phyloP scores from a whole-genome alignment of 2,329 filamentous ascomycete species.

The Apiospora kogelbergensis region DNA sequence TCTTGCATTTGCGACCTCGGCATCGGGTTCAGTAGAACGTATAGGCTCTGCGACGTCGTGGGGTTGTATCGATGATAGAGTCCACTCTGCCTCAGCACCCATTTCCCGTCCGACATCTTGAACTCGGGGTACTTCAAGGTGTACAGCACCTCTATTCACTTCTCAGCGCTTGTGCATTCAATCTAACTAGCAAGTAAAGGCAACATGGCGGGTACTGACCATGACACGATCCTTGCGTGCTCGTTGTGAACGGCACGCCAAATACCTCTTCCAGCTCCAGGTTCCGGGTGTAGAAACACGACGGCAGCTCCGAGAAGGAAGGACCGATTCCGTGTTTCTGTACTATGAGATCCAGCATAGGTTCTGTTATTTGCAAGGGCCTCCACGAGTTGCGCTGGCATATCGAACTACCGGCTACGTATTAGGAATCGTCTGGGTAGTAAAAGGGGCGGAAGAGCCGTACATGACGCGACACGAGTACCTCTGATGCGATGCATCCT shows the following conservation, averaged over 20 bases:
- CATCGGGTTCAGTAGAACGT: constrained; percentile 26
- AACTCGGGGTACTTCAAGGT: constrained; percentile 30
- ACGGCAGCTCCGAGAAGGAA: constrained; percentile 26
- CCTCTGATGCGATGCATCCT: constrained; percentile 7
- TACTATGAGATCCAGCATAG: constrained; percentile 24
- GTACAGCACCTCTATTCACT: constrained; percentile 24
- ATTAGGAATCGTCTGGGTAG: constrained; percentile 1
- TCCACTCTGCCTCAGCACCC: constrained; percentile 29
- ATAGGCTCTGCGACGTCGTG: constrained; percentile 20
- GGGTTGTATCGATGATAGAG: constrained; percentile 26
- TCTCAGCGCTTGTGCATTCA: background rate
- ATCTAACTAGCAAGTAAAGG: background rate
- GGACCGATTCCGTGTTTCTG: constrained; percentile 21
- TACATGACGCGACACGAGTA: constrained; percentile 24
- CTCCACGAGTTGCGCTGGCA: constrained; percentile 31
- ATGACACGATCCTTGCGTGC: constrained; percentile 16
- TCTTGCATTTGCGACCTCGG: constrained; percentile 24
- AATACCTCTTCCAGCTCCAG: constrained; percentile 26
- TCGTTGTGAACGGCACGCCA: constrained; percentile 25
- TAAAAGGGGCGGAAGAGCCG: background rate
- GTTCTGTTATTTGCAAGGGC: constrained; percentile 24
- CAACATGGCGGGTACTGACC: constrained; percentile 17
- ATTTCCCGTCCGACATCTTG: constrained; percentile 22
- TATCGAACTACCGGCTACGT: constrained; percentile 22
- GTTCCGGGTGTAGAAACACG: constrained; percentile 28